Evolutionary conservation across 345 rosid genomes (phyloP).

Genomic region (Lepidium aucheri): DNA sequence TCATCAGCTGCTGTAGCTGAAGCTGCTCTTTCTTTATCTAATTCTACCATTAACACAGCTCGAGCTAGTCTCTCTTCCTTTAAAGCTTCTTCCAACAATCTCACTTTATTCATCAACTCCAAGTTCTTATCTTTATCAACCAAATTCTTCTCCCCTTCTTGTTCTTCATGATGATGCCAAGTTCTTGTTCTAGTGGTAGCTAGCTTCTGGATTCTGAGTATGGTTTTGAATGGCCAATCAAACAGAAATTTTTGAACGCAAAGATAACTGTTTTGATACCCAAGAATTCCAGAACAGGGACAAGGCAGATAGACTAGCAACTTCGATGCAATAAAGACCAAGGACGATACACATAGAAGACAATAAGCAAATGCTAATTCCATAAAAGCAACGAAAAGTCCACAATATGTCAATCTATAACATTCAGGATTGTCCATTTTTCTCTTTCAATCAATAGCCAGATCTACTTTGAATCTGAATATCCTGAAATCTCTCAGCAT

Average conservation of each 20-base stretch:
- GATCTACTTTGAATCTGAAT: slow-evolving; percentile 2
- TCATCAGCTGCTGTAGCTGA: slow-evolving; percentile 86
- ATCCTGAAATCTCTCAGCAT: not conserved
- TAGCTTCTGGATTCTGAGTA: slow-evolving; percentile 43
- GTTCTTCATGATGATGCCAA: slow-evolving; percentile 29
- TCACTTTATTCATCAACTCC: slow-evolving; percentile 32
- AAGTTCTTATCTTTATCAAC: slow-evolving; percentile 31
- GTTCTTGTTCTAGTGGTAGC: slow-evolving; percentile 29
- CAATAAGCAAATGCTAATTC: slow-evolving; percentile 54
- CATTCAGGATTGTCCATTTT: slow-evolving; percentile 25
- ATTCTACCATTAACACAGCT: slow-evolving; percentile 46
- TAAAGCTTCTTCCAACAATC: slow-evolving; percentile 43
- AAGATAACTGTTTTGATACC: slow-evolving; percentile 22
- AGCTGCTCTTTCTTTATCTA: slow-evolving; percentile 81
- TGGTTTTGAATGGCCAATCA: slow-evolving; percentile 40
- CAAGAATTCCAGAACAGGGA: slow-evolving; percentile 49
- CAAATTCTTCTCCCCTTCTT: slow-evolving; percentile 8
- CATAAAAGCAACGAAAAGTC: slow-evolving; percentile 43
- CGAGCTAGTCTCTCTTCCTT: slow-evolving; percentile 42
- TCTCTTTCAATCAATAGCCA: not conserved
- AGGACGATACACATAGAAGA: slow-evolving; percentile 52
- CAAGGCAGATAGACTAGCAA: slow-evolving; percentile 50
- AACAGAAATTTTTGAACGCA: slow-evolving; percentile 40
- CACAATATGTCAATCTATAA: slow-evolving; percentile 42
- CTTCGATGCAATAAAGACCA: slow-evolving; percentile 40